Base-by-base conservation (phyloP, 306 rosid species). In the Sesbania bispinosa region DNA sequence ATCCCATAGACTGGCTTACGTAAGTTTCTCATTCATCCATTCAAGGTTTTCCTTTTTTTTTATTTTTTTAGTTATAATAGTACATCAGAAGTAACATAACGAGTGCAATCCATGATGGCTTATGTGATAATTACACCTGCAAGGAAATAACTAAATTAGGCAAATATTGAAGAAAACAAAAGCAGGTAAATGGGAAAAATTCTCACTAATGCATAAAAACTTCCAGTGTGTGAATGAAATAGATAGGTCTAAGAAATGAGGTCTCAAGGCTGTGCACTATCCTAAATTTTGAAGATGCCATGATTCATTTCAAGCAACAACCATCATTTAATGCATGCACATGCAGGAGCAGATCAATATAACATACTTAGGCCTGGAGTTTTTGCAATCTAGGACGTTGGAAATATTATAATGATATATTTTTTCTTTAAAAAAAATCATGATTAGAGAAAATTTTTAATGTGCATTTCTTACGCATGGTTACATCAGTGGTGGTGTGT, bases 1-100 rank as follows among this genome's bases (percentile, higher is more conserved):
- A 94, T 82, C 99, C 99, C 48, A 91, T 94, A 65, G 99, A 94
- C 80, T 94, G 99, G 99, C 97, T 91, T 50, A 94, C 99, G 99
- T 94, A 78, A 89, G 96, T 81, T 81, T 67, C 46, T 30, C 35
- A 30, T 68, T 55, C 65, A 53, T 79, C 35, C 2, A 2, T 45
- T 57, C 26, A 35, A 42, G 43, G 7, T 71, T 62, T 67, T 39
- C 7, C 58, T 55, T 61, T 61, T 50, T 30, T 53, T 69, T 46
- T n/a, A n/a, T n/a, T 26, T 36, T 33, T 13, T 68, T 55, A 21
- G 70, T 43, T 47, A 15, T 55, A 46, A 4, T 8, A 26, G 14
- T 4, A 9, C 6, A n/a, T 54, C 14, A 23, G 48, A 55, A 53
- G 62, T 61, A 67, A 30, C 29, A 23, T 18, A n/a, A 66, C 15